A percentile compares a stretch with the other conserved stretches of the same genome.
phyloP scores from a whole-genome alignment of 2,329 filamentous ascomycete species.

The Trematosphaeria pertusa region DNA sequence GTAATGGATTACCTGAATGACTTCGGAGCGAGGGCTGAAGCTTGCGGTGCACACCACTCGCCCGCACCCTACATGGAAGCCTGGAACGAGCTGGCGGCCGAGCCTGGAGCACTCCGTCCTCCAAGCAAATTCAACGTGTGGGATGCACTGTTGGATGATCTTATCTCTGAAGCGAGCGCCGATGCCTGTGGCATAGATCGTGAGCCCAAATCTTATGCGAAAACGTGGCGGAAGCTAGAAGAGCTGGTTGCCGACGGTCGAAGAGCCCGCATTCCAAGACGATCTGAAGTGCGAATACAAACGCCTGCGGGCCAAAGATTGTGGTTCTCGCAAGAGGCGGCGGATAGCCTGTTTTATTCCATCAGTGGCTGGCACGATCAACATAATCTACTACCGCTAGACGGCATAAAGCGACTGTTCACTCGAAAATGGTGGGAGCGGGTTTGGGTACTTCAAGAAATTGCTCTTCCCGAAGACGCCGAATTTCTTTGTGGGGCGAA shows the following conservation, averaged over 20 bases:
- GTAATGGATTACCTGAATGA: constrained; percentile 16
- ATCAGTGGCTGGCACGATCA: constrained; percentile 10
- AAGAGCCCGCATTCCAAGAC: too few relatives aligned
- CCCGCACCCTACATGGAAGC: constrained; percentile 5
- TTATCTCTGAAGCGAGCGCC: too few relatives aligned
- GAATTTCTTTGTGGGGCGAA: constrained; percentile 18
- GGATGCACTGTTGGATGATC: too few relatives aligned
- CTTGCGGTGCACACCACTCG: constrained; percentile 7
- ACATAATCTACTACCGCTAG: constrained; percentile 6
- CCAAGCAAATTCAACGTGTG: not conserved
- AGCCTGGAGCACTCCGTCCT: not conserved
- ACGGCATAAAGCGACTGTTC: constrained; percentile 11
- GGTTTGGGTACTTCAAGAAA: constrained; percentile 26
- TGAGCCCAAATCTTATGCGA: too few relatives aligned
- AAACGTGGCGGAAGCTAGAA: too few relatives aligned
- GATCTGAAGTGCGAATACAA: too few relatives aligned
- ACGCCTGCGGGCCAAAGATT: not conserved
- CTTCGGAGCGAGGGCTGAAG: constrained; percentile 17
- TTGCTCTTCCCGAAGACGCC: constrained; percentile 14
- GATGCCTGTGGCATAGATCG: too few relatives aligned
- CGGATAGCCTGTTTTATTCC: constrained; percentile 3
- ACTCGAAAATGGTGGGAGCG: constrained; percentile 20
- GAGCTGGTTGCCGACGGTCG: too few relatives aligned
- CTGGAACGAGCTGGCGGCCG: constrained; percentile 10
- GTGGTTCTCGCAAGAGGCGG: not conserved